phyloP scores from a whole-genome alignment of 208 protist species.

The Trypanosoma cruzi region DNA sequence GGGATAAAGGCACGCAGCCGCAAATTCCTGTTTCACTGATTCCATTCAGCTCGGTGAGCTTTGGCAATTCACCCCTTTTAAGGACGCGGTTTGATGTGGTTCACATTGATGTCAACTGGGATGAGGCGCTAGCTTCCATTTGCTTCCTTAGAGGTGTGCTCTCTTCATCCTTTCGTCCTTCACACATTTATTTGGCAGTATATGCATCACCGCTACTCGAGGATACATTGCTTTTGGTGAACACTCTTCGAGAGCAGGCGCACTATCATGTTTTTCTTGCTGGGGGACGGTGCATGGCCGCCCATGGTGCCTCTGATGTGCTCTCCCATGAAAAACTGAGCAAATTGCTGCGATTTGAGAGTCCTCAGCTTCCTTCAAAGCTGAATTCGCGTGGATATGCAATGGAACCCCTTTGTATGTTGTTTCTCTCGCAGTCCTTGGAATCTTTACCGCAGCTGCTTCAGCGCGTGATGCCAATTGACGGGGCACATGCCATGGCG shows the following conservation, averaged over 20 bases:
- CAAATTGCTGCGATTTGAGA: slow-evolving; percentile 1
- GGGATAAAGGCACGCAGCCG: not conserved
- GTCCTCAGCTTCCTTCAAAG: not conserved
- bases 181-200: slow-evolving; percentile 33
- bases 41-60: slow-evolving; percentile 10
- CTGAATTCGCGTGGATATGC: slow-evolving; percentile 21
- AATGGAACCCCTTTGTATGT: slow-evolving; percentile 23
- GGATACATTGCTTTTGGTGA: slow-evolving; percentile 11
- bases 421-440: slow-evolving; percentile 24
- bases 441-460: slow-evolving; percentile 14
- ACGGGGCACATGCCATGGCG: not conserved
- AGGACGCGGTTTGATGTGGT: slow-evolving; percentile 35
- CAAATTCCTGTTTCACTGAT: not conserved
- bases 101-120: slow-evolving; percentile 39
- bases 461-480: slow-evolving; percentile 1
- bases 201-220: slow-evolving; percentile 35
- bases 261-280: slow-evolving; percentile 17
- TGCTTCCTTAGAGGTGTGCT: slow-evolving; percentile 27
- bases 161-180: slow-evolving; percentile 1
- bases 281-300: not conserved
- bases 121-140: slow-evolving; percentile 29
- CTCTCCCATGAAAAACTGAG: not conserved
- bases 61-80: slow-evolving; percentile 13
- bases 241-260: slow-evolving; percentile 8
- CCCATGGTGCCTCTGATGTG: not conserved